Evolutionary conservation across 208 protist species (phyloP).

Genomic region (Blechomonas ayalai): DNA sequence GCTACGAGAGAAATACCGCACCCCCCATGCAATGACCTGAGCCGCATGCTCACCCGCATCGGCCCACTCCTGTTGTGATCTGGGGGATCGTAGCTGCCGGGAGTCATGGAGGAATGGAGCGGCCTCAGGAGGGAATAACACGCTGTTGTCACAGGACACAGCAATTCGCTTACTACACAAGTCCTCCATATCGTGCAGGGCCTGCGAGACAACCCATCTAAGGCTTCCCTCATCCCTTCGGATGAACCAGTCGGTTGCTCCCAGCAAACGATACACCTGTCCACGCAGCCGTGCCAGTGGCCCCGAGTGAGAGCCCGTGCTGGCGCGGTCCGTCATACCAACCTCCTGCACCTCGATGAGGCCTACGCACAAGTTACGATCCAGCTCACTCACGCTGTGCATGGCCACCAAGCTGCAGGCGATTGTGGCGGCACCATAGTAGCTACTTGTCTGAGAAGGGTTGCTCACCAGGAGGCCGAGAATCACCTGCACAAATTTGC

Average conservation of each 20-base stretch:
- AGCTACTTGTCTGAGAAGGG: conserved; percentile 22
- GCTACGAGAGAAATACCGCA: conserved; percentile 6
- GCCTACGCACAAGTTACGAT: conserved; percentile 53
- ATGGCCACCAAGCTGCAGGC: conserved; percentile 41
- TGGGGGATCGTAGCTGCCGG: conserved; percentile 1
- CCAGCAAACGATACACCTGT: conserved; percentile 29
- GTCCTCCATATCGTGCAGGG: conserved; percentile 39
- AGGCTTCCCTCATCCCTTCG: conserved; percentile 37
- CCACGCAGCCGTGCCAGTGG: conserved; percentile 12
- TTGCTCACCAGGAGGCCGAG: conserved; percentile 42
- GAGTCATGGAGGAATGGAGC: background rate
- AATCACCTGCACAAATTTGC: conserved; percentile 17
- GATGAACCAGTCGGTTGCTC: too few species aligned
- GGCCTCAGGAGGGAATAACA: conserved; percentile 13
- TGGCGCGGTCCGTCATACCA: too few species aligned
- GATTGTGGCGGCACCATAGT: conserved; percentile 32
- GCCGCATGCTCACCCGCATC: conserved; percentile 5
- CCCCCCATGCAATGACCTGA: conserved; percentile 7
- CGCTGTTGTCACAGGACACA: conserved; percentile 4
- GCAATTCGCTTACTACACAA: conserved; percentile 14
- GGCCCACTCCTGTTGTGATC: background rate
- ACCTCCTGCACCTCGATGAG: conserved; percentile 47
- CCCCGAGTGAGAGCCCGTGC: too few species aligned
- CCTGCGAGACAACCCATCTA: conserved; percentile 46
- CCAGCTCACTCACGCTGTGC: conserved; percentile 24